Conservation (phyloP, 2,329 filamentous ascomycete species). For the Talaromyces rugulosus region DNA sequence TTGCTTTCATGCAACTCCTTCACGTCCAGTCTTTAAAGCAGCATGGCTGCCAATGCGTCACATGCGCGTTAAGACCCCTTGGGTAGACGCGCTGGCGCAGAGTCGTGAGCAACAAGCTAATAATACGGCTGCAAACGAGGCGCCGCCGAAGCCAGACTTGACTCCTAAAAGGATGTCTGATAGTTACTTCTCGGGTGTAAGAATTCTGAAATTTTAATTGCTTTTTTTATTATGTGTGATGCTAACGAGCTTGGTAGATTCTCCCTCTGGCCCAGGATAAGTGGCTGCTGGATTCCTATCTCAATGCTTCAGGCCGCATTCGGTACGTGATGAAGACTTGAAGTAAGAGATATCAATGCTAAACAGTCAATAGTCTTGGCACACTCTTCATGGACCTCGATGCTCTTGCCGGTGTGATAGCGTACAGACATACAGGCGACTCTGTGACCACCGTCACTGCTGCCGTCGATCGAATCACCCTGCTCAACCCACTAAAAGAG, state of each 20-base stretch:
- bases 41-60: conserved; percentile 46
- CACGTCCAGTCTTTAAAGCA: conserved; percentile 24
- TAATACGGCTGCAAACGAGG: conserved; percentile 15
- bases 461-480: conserved; percentile 60
- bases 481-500: conserved; percentile 68
- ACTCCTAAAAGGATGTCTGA: conserved; percentile 66
- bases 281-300: conserved; percentile 73
- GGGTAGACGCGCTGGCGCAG: conserved; percentile 61
- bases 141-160: conserved; percentile 50
- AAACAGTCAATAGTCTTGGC: conserved; percentile 50
- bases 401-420: conserved; percentile 70
- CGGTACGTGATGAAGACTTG: conserved; percentile 36
- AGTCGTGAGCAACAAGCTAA: conserved; percentile 40
- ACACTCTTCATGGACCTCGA: conserved; percentile 77
- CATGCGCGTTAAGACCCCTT: conserved; percentile 58
- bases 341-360: conserved; percentile 5
- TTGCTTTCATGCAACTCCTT: conserved; percentile 26
- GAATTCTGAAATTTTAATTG: conserved; percentile 17
- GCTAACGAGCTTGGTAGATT: conserved; percentile 41
- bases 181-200: conserved; percentile 63
- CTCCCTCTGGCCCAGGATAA: conserved; percentile 69
- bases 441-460: conserved; percentile 61
- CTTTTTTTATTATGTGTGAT: background rate
- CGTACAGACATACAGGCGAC: conserved; percentile 68
- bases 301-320: conserved; percentile 72